Evolutionary conservation across 176 grass and related monocot species (phyloP).

Genomic region (Oryza coarctata): DNA sequence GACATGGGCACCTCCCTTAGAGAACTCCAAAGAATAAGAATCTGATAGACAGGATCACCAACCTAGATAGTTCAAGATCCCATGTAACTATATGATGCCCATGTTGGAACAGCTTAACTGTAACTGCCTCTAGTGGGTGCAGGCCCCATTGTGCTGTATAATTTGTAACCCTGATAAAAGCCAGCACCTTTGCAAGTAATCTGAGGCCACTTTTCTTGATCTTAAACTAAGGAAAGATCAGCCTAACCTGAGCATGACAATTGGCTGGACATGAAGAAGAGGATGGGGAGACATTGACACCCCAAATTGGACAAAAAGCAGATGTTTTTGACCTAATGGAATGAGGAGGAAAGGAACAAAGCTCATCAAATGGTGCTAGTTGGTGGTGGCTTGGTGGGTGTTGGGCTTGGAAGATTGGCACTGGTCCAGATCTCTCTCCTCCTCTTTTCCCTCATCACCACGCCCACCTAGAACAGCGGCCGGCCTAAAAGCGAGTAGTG

Average conservation of each 20-base stretch:
- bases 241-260: constrained; percentile 18
- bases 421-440: constrained; percentile 33
- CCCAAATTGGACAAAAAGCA: background rate
- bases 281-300: constrained; percentile 10
- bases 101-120: constrained; percentile 17
- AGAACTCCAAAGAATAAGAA: background rate
- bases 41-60: background rate
- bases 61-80: background rate
- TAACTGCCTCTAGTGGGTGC: constrained; percentile 21
- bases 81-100: constrained; percentile 14
- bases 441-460: background rate
- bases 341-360: constrained; percentile 17
- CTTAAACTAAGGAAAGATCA: background rate
- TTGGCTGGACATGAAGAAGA: constrained; percentile 7
- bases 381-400: constrained; percentile 38
- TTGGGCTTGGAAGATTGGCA: constrained; percentile 33
- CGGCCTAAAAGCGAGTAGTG: constrained; percentile 19
- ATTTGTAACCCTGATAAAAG: constrained; percentile 14
- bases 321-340: constrained; percentile 22
- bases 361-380: constrained; percentile 16
- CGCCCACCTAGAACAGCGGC: constrained; percentile 20
- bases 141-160: constrained; percentile 9
- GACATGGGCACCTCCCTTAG: background rate
- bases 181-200: background rate
- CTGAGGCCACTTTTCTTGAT: constrained; percentile 6